Evolutionary conservation across 345 rosid species (phyloP), one percentile per base, ranked within the genome.

Genomic region (Pistacia integerrima): DNA sequence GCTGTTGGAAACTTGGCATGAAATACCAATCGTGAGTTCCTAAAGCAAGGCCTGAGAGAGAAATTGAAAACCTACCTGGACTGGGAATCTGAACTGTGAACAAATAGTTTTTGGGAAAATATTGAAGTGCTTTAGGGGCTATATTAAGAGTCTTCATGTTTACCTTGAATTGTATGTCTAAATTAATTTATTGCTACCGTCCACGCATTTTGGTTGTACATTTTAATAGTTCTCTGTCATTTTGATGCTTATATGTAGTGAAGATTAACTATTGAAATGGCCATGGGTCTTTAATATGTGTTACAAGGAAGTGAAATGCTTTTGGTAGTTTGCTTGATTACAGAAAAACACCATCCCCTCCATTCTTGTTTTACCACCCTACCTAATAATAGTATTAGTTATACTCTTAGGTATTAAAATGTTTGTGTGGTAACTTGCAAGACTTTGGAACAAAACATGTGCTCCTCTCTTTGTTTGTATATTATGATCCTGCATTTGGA

Each of bases 291-390:
- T 16, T 20, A 17, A 20, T 61, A 55, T 44, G 44, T 25, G 41
- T 8, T 0, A 8, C 46, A 17, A 30, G 0, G 46, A 30, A 33
- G 16, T 61, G 67, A 25, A 17, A 46, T 30, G n/a, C 57, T 48
- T 73, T 73, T 56, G 30, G 58, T 11, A 9, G 59, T 73, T n/a
- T 72, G 57, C 65, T 58, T 46, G 52, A 36, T 68, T 48, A 49
- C 58, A 8, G 71, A n/a, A 44, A 20, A 22, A 20, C 18, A 44
- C 44, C 38, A n/a, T 4, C 11, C 35, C 4, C 1, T 38, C 54
- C 74, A 48, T 61, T 46, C 28, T 35, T 63, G 49, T 20, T 52
- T 30, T 51, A 5, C 13, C 7, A 22, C 58, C 44, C 57, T 41
- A 41, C 46, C 8, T 5, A 41, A 5, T 7, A 25, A 12, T 11